Evolutionary conservation across 73 alveolate genomes (phyloP), one percentile per base, ranked within the genome.

Genomic region (Paramecium sonneborni): DNA sequence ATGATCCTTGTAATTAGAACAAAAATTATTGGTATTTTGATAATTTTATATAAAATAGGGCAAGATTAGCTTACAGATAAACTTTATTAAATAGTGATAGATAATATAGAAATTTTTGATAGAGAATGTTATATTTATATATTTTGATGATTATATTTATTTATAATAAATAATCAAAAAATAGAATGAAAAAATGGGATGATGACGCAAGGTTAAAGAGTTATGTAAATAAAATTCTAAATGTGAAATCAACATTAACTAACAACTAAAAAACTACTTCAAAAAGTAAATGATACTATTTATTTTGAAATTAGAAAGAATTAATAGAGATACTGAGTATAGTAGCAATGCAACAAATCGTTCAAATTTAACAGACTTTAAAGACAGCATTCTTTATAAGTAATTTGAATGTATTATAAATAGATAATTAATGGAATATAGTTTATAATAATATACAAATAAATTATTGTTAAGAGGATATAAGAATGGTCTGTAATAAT

Each of bases 381-480:
- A 70, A 35, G 86, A 70, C 1, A 18, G 30, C 5, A n/a, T 70
- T 70, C 55, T 70, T 8, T 70, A 32, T 70, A 70, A 70, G 86
- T 70, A 70, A 21, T 57, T 0, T 15, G 76, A 46, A 46, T 46
- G 15, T 3, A 12, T 0, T 46, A 46, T 14, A 14, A 46, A 12
- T 30, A 69, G 85, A 69, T 32, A 69, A 32, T 32, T 69, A 69
- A 24, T 37, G 12, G 62, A 76, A 70, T 76, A 37, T 24, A 76
- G 35, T 76, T 39, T 76, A 41, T 37, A 76, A 76, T 76, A 76
- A 76, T 76, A 76, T 28, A 30, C 88, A 76, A 35, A 76, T 21
- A 76, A 76, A 76, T 76, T 76, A 39, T 37, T 38, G 69, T 76
- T 76, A 41, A 76, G 88, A 76, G 88, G 88, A 37, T 76, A 76